A percentile compares a stretch with the other conserved stretches of the same genome.
These are phyloP conservation scores for Starmerella floris DNA, from an alignment of 805 yeast species.

Conservation along the genomic window DNA sequence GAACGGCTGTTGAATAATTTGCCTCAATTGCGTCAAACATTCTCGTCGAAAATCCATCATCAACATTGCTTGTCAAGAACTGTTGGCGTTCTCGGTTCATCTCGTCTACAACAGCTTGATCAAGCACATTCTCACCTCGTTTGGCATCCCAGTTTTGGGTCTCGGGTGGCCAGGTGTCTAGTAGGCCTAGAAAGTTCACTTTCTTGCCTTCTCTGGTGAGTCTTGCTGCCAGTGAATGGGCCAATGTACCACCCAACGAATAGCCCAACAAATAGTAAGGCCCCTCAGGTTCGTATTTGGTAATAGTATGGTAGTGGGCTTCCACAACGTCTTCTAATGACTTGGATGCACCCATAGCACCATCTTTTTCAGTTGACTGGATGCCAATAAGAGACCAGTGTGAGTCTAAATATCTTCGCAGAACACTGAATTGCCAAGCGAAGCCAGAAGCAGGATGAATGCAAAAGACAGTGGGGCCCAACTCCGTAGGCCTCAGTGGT, in stretches of 20 bases:
- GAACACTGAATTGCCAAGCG: constrained; percentile 16
- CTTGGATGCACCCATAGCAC: constrained; percentile 4
- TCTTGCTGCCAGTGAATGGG: constrained; percentile 13
- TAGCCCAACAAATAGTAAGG: constrained; percentile 14
- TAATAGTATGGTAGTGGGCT: constrained; percentile 2
- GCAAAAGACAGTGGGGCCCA: constrained; percentile 3
- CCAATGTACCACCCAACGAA: constrained; percentile 15
- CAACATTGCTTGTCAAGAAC: constrained; percentile 3
- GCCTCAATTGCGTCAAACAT: constrained; percentile 11
- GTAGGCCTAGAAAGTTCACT: constrained; percentile 11
- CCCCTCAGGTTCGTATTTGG: background rate
- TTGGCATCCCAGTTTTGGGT: constrained; percentile 16
- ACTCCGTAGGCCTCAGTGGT: background rate
- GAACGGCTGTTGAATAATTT: constrained; percentile 13
- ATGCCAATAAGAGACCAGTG: constrained; percentile 12
- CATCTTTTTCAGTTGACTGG: constrained; percentile 9
- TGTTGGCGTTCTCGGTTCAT: constrained; percentile 14
- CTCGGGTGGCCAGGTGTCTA: constrained; percentile 18
- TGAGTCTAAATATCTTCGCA: constrained; percentile 10
- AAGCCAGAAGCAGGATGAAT: constrained; percentile 15
- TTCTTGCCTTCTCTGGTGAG: constrained; percentile 3
- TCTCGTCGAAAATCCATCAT: constrained; percentile 3
- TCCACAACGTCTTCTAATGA: constrained; percentile 8
- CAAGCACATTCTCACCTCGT: constrained; percentile 3
- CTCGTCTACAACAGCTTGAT: constrained; percentile 13